phyloP scores from a whole-genome alignment of 768 basidiomycete species.

The Goffeauzyma gilvescens region DNA sequence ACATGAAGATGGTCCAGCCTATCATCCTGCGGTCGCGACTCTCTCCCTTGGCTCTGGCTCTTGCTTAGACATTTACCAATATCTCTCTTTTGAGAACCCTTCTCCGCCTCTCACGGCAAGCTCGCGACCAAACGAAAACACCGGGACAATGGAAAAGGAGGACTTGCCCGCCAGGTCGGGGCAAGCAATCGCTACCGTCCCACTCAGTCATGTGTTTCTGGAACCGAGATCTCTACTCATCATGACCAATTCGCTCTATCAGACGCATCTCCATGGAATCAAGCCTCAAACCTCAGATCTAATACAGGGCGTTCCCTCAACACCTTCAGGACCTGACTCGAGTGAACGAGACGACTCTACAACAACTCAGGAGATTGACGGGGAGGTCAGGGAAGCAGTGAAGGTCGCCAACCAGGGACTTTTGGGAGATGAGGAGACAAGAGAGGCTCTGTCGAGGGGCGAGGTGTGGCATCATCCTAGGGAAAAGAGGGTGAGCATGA shows the following conservation, averaged over 20 bases:
- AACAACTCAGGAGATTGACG: neutral
- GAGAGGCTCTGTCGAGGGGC: constrained; percentile 37
- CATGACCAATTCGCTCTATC: constrained; percentile 51
- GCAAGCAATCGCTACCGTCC: constrained; percentile 43
- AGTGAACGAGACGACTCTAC: constrained; percentile 19
- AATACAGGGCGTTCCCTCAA: constrained; percentile 1
- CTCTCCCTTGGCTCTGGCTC: constrained; percentile 68
- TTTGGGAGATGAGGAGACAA: constrained; percentile 36
- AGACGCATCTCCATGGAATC: constrained; percentile 64
- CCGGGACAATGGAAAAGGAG: neutral
- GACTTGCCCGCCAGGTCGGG: no score
- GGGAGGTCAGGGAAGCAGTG: constrained; percentile 10
- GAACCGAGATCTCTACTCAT: constrained; percentile 74
- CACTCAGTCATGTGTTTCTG: constrained; percentile 53
- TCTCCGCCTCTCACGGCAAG: constrained; percentile 20
- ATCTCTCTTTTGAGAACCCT: constrained; percentile 30
- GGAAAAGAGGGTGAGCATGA: constrained; percentile 55
- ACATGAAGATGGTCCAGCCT: constrained; percentile 80
- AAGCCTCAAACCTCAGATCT: constrained; percentile 40
- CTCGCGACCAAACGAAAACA: constrained; percentile 2
- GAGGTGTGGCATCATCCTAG: constrained; percentile 36
- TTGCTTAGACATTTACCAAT: constrained; percentile 64
- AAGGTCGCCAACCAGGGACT: constrained; percentile 44
- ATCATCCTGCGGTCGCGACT: constrained; percentile 75
- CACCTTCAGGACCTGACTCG: constrained; percentile 17